Percentiles rank a stretch among this genome's conserved stretches.
phyloP scores from a whole-genome alignment of 305 asterid species.

The Fraxinus paxiana region DNA sequence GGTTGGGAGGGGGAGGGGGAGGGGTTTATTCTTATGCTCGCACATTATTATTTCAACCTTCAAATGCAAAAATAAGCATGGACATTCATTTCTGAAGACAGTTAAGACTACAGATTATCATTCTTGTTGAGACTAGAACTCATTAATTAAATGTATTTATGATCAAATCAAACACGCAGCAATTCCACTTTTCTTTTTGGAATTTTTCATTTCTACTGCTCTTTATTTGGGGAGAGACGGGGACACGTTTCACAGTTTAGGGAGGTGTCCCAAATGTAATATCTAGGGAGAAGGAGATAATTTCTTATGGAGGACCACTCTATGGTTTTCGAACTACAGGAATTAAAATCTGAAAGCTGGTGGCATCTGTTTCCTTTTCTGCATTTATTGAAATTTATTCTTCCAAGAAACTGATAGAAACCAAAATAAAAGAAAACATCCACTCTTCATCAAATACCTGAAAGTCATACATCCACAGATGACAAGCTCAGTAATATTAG shows the following conservation, averaged over 20 bases:
- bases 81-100: background rate
- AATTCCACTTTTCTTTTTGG: background rate
- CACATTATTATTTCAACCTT: background rate
- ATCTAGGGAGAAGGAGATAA: background rate
- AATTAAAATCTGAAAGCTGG: background rate
- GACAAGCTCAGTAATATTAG: background rate
- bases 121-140: background rate
- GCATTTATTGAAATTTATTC: background rate
- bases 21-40: background rate
- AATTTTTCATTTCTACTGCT: background rate
- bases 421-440: background rate
- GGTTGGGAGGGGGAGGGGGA: background rate
- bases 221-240: background rate
- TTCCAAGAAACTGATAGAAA: background rate
- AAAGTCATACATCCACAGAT: background rate
- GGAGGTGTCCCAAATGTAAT: background rate
- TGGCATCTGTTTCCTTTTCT: background rate
- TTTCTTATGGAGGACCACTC: background rate
- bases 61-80: slow-evolving; percentile 8
- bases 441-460: background rate
- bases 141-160: background rate
- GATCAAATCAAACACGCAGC: background rate
- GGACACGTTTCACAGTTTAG: background rate
- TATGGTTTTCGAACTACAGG: background rate
- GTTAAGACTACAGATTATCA: background rate